Evolutionary conservation across 306 rosid genomes (phyloP).

Genomic region (Benincasa hispida): DNA sequence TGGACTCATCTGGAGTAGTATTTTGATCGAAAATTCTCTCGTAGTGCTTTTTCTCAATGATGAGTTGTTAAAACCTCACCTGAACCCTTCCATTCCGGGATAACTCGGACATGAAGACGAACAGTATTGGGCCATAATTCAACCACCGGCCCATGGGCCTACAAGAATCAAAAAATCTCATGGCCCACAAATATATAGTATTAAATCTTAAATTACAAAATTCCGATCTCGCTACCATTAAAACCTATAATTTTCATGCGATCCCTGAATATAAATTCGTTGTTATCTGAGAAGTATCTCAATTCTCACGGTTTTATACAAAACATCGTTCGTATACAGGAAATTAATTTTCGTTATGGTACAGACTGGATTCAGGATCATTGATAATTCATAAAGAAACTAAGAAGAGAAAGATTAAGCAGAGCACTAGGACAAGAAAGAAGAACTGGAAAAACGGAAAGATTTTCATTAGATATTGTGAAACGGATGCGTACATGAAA

Average conservation of each 20-base stretch:
- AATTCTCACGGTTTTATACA: no score
- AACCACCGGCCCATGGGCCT: background rate
- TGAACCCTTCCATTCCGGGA: background rate
- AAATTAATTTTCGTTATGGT: no score
- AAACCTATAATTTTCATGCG: no score
- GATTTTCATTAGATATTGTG: background rate
- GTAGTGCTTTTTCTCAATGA: background rate
- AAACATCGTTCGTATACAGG: no score
- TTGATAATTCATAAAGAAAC: no score
- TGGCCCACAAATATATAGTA: background rate
- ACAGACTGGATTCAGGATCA: no score
- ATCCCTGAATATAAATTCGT: background rate
- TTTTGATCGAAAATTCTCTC: background rate
- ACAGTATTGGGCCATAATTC: background rate
- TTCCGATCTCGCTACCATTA: no score
- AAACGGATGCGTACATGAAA: background rate
- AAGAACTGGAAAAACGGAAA: background rate
- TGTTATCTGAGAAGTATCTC: no score
- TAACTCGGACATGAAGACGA: background rate
- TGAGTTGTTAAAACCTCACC: background rate
- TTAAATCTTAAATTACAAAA: no score
- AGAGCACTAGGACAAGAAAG: background rate
- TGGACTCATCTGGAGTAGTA: slow-evolving; percentile 15
- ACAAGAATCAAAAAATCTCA: rapidly evolving
- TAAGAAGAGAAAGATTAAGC: no score